Evolutionary conservation across 495 filamentous ascomycete genomes (phyloP), one percentile per base, ranked within the genome.

Genomic region (Penicillium nucicola): DNA sequence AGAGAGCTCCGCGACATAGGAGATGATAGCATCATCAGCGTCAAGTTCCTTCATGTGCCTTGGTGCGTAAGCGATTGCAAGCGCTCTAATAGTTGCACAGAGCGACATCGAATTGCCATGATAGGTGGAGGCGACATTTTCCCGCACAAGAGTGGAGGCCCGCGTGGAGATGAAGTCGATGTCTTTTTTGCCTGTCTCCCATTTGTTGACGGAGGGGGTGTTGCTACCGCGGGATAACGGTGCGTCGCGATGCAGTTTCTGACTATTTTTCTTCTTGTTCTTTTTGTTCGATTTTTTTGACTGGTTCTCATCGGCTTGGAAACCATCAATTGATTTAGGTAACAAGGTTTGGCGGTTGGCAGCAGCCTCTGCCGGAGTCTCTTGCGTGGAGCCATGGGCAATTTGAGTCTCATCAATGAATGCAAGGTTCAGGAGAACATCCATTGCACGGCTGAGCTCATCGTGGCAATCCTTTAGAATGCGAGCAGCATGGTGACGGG

Each of bases 271-370:
- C 9, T 55, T 40, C 11, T 56, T 47, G 0, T 58, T 58, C 19
- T 57, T 58, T 28, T 66, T 68, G 8, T 43, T 49, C 19, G 66
- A 67, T 35, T 66, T 63, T 67, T 79, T 67, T 73, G 51, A 62
- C 0, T 57, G 53, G 7, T 57, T 64, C 7, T 75, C 58, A 5
- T 70, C 72, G 9, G 77, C 74, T 20, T 74, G 76, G 58, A 97
- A 97, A 0, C 81, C 91, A 49, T 97, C 90, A 10, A 96, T 71
- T 2, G 92, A 88, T 61, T 86, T 90, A 2, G 79, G 79, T 11
- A 81, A 63, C 4, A 55, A 59, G 1, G 66, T 57, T 18, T 77
- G 72, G 2, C 72, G 71, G 1, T 62, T 68, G 6, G 70, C 67
- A 13, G 46, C 52, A 1, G 47, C 14, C n/a, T 48, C 45, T 30